Base-by-base conservation (phyloP, 768 basidiomycete genomes). In the Serpula lacrymans region DNA sequence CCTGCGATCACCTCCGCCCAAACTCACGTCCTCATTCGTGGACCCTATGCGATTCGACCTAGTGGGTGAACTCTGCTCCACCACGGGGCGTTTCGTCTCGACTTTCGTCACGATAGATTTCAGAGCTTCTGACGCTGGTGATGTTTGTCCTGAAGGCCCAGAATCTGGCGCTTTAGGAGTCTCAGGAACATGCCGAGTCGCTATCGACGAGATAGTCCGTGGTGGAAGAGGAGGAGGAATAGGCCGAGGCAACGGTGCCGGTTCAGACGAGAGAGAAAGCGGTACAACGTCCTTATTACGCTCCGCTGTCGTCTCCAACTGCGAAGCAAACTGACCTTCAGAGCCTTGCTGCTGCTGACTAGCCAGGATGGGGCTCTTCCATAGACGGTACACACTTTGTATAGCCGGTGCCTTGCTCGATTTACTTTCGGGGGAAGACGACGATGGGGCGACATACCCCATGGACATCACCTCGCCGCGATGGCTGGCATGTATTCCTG, bases 391-490 rank as follows among this genome's bases (percentile, higher is more conserved):
- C 43, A 89, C 74, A 43, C 70, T 77, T 58, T 80, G 80, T 24
- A 86, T 78, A 16, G 77, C 74, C 7, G 77, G 74, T 34, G 72
- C 70, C 58, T 76, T 77, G n/a, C n/a, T 57, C 11, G 53, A 50
- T 44, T 62, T 60, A 37, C 58, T 61, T 16, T 74, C 70, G 8
- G 65, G 46, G 0, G 65, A 53, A 31, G 66, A 61, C 4, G 75
- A 70, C 18, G 55, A 46, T 2, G 72, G 68, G 9, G 84, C 78
- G 41, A 78, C 76, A 51, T 86, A 82, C 9, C 89, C 89, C 72
- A 92, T 73, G 3, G 88, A 84, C 81, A 88, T 87, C 30, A 90
- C 77, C 46, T 91, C 87, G 7, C 84, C 85, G n/a, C 78, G 78
- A 53, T 90, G 83, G 50, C 81, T 86, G 3, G 79, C 87, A 52